Evolutionary conservation across 106 monocot species (phyloP).

Genomic region (Amphibolis antarctica): DNA sequence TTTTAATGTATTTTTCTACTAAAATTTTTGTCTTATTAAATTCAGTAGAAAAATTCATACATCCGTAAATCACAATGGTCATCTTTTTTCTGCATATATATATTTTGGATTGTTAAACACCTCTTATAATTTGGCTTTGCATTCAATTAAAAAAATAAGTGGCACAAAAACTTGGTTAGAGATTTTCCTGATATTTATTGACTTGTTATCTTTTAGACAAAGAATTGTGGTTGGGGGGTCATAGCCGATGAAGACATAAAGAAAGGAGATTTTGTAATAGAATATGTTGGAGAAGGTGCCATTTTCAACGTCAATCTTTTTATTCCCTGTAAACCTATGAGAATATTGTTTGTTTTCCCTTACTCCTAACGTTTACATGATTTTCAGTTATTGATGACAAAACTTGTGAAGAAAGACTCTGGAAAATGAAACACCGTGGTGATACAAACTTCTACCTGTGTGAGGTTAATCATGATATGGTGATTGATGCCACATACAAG

Average conservation of each 20-base stretch:
- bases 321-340: neutral
- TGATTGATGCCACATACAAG: conserved; percentile 98
- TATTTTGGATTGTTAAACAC: no score
- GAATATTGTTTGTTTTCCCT: neutral
- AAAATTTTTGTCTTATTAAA: neutral
- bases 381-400: conserved; percentile 90
- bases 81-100: no score
- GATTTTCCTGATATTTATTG: neutral
- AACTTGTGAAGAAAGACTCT: conserved; percentile 94
- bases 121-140: no score
- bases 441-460: conserved; percentile 91
- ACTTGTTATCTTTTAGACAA: conserved; percentile 41
- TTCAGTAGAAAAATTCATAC: neutral
- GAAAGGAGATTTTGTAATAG: conserved; percentile 87
- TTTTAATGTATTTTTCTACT: neutral
- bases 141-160: no score
- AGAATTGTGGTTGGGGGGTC: conserved; percentile 80
- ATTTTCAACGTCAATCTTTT: neutral
- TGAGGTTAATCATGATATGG: conserved; percentile 94
- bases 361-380: neutral
- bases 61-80: no score
- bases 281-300: conserved; percentile 99
- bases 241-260: conserved; percentile 79
- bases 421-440: conserved; percentile 87
- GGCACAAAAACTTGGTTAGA: neutral